Evolutionary conservation across 257 asterid species (phyloP), one percentile per base, ranked within the genome.

Genomic region (Nicotiana knightiana): DNA sequence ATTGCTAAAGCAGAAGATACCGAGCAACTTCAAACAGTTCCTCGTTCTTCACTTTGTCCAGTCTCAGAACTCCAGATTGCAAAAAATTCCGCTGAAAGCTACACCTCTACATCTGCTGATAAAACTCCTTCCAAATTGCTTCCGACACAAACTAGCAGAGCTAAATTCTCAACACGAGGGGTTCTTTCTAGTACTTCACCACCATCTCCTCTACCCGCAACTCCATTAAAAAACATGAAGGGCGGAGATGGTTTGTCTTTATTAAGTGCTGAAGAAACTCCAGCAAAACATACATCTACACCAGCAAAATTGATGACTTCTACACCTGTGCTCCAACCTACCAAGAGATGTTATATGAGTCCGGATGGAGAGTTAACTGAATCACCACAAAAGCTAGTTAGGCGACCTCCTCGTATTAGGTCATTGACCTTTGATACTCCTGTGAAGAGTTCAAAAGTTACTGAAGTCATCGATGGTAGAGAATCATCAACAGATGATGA

Each of bases 391-490:
- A 93, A 92, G 87, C 90, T 92, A 5, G 85, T 76, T 9, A 90
- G 91, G 84, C 93, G 98, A 58, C 90, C 97, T 62, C 90, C 95
- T 21, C 86, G 92, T 46, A 91, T 86, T 67, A 85, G 97, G 87
- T 92, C 96, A 81, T 83, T 94, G 90, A 87, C 61, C 80, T 93
- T 94, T 16, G 98, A 91, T 81, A 89, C 97, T 15, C 96, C 97
- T 9, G 91, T 90, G 81, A 91, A 94, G 90, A 85, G 54, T 46
- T 81, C 70, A 48, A 82, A 85, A 61, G 64, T 28, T 71, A 87
- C 78, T 76, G 87, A 87, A 32, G 63, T 67, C 61, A 66, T 81
- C 57, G 79, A 32, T 76, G 80, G 58, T 18, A 54, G 68, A 46
- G 86, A 79, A 54, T 57, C 85, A 16, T 88, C 90, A 55, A 30